A percentile compares a stretch with the other conserved stretches of the same genome.
Evolutionary conservation across 441 rosid genomes (phyloP).

Genomic region (Eruca vesicaria): DNA sequence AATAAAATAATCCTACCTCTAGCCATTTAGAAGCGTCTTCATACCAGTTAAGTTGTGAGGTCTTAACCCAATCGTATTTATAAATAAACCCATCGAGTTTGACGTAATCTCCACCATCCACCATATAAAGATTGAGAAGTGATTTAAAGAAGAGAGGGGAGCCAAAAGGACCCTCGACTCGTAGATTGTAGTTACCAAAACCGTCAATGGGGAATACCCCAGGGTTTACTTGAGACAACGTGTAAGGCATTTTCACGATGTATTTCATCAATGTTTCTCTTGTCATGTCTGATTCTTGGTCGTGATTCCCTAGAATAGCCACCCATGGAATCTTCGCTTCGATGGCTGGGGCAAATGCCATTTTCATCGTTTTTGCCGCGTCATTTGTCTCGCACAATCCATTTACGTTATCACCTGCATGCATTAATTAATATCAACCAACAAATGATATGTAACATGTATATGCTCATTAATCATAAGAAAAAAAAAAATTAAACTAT

Average conservation of each 20-base stretch:
- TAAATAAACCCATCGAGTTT: slow-evolving; percentile 44
- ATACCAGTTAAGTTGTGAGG: slow-evolving; percentile 79
- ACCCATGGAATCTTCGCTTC: slow-evolving; percentile 74
- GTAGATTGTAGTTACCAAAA: slow-evolving; percentile 80
- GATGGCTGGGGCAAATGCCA: slow-evolving; percentile 77
- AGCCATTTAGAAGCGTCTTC: slow-evolving; percentile 63
- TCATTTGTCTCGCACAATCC: slow-evolving; percentile 55
- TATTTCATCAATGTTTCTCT: slow-evolving; percentile 68
- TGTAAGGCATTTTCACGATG: slow-evolving; percentile 53
- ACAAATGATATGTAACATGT: background rate
- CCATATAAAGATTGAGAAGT: slow-evolving; percentile 67
- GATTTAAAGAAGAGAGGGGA: slow-evolving; percentile 69
- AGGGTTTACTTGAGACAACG: slow-evolving; percentile 69
- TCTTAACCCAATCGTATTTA: slow-evolving; percentile 72
- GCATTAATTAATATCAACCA: background rate
- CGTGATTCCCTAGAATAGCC: slow-evolving; percentile 81
- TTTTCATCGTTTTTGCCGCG: slow-evolving; percentile 56
- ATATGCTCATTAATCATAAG: background rate
- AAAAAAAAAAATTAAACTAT: background rate
- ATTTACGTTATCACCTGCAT: slow-evolving; percentile 72
- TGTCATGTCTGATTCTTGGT: slow-evolving; percentile 67
- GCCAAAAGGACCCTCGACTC: slow-evolving; percentile 63
- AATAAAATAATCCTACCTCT: slow-evolving; percentile 31
- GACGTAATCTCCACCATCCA: slow-evolving; percentile 78
- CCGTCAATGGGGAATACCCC: slow-evolving; percentile 54